Percentiles rank a stretch among this genome's conserved stretches.
Conservation (phyloP, 805 yeast species). For the Saccharomyces paradoxus region DNA sequence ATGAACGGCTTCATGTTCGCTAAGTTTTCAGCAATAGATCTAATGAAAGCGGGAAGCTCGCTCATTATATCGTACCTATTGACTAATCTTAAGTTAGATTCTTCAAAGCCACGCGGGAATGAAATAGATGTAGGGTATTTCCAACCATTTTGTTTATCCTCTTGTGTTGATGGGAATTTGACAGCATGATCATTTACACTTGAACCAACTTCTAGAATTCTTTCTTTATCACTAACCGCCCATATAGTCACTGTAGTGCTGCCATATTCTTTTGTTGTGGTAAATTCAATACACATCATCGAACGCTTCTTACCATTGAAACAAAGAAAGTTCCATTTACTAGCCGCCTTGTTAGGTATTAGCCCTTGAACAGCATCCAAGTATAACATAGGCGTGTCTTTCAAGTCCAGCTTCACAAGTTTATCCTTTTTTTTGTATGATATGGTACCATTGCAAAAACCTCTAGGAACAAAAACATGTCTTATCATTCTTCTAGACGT, state of each 20-base stretch:
- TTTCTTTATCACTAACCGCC: conserved; percentile 43
- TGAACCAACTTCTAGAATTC: conserved; percentile 43
- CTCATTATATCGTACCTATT: conserved; percentile 86
- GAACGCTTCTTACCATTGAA: conserved; percentile 59
- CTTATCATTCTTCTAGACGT: conserved; percentile 40
- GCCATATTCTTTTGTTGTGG: conserved; percentile 72
- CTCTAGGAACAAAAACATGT: conserved; percentile 80
- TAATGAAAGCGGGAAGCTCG: conserved; percentile 76
- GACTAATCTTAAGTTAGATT: conserved; percentile 50
- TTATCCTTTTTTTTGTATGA: conserved; percentile 12
- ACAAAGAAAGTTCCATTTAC: conserved; percentile 79
- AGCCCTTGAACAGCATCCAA: conserved; percentile 87
- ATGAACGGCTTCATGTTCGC: conserved; percentile 81
- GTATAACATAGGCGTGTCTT: conserved; percentile 43
- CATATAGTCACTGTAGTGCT: conserved; percentile 24
- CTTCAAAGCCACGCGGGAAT: conserved; percentile 28
- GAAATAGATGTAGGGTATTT: conserved; percentile 49
- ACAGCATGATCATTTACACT: conserved; percentile 44
- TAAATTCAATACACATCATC: conserved; percentile 78
- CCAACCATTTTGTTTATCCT: conserved; percentile 69
- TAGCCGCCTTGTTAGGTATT: conserved; percentile 92
- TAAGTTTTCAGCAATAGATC: conserved; percentile 67
- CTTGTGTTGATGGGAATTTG: conserved; percentile 23
- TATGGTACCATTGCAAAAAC: conserved; percentile 53
- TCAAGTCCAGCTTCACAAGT: conserved; percentile 15